Percentiles rank a stretch among this genome's conserved stretches.
phyloP scores from a whole-genome alignment of 108 stramenopile genomes.

The Conticribra weissflogii region DNA sequence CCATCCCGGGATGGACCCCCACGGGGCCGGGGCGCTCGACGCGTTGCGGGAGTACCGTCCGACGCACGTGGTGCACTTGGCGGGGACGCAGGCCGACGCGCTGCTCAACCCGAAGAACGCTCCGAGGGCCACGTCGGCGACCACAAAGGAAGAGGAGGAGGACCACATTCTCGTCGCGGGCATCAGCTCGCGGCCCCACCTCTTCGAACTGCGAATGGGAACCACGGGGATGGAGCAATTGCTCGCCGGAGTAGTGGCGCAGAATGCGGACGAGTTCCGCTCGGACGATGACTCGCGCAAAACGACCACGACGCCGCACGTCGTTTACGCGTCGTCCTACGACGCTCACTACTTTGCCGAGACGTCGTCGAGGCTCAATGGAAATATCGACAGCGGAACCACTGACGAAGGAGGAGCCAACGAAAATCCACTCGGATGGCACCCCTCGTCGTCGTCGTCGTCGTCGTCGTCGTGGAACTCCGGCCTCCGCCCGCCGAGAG shows the following conservation, averaged over 20 bases:
- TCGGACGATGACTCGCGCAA: conserved; percentile 16
- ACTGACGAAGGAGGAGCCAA: neutral
- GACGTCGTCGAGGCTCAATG: conserved; percentile 37
- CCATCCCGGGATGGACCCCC: conserved; percentile 24
- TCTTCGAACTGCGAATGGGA: conserved; percentile 63
- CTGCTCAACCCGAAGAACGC: conserved; percentile 43
- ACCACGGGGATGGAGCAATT: conserved; percentile 77
- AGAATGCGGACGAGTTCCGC: conserved; percentile 4
- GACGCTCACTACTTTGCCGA: conserved; percentile 34
- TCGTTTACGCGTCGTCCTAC: conserved; percentile 51
- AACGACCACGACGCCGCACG: conserved; percentile 33
- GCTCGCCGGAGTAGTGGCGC: conserved; percentile 33
- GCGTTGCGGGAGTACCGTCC: conserved; percentile 51
- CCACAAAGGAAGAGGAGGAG: conserved; percentile 23
- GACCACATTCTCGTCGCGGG: conserved; percentile 22
- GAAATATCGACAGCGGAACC: neutral
- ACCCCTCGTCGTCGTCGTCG: conserved; percentile 7
- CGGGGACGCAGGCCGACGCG: conserved; percentile 55
- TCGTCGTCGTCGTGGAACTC: neutral
- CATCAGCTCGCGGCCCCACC: conserved; percentile 35
- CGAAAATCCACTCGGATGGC: conserved; percentile 18
- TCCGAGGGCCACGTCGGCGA: neutral
- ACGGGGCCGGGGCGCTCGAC: conserved; percentile 34
- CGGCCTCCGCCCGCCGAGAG: conserved; percentile 15
- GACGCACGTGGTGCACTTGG: conserved; percentile 82